Conservation (phyloP, 257 asterid species). For the Nemophila menziesii region DNA sequence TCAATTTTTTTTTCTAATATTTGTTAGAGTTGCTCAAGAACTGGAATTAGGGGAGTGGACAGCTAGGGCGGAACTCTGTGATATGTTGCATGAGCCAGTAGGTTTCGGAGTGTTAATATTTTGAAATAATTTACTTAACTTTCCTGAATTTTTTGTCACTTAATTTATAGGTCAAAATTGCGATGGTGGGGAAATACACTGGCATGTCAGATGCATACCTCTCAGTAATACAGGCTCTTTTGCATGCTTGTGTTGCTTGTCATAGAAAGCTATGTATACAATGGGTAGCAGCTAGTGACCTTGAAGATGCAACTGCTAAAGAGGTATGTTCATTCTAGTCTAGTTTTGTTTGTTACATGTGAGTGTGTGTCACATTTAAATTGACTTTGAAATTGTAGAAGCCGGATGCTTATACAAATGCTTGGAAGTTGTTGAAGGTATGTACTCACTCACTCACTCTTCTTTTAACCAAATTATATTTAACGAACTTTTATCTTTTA, state of each 20-base stretch:
- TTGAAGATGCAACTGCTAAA: slow-evolving; percentile 56
- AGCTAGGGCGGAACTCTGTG: slow-evolving; percentile 60
- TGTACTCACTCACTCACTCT: slow-evolving; percentile 17
- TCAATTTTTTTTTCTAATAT: slow-evolving; percentile 3
- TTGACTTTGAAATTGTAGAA: slow-evolving; percentile 34
- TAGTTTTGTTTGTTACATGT: slow-evolving; percentile 8
- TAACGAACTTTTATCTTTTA: slow-evolving; percentile 8
- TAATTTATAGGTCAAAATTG: slow-evolving; percentile 28
- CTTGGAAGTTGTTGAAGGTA: slow-evolving; percentile 85
- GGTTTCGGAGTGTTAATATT: slow-evolving; percentile 17
- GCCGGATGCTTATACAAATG: slow-evolving; percentile 52
- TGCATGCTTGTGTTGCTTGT: slow-evolving; percentile 86
- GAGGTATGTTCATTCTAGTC: slow-evolving; percentile 29
- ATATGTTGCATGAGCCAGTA: slow-evolving; percentile 57
- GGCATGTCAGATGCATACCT: slow-evolving; percentile 37
- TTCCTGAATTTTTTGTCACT: slow-evolving; percentile 8
- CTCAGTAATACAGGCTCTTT: slow-evolving; percentile 77
- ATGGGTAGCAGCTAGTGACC: slow-evolving; percentile 89
- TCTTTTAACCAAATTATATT: too few species aligned
- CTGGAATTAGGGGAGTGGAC: slow-evolving; percentile 82
- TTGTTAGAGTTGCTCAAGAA: slow-evolving; percentile 34
- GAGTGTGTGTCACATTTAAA: slow-evolving; percentile 20
- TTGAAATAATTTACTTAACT: background rate
- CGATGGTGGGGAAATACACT: slow-evolving; percentile 41
- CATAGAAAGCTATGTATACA: slow-evolving; percentile 60